Evolutionary conservation across 768 basidiomycete species (phyloP).

Genomic region (Epithele typhae): DNA sequence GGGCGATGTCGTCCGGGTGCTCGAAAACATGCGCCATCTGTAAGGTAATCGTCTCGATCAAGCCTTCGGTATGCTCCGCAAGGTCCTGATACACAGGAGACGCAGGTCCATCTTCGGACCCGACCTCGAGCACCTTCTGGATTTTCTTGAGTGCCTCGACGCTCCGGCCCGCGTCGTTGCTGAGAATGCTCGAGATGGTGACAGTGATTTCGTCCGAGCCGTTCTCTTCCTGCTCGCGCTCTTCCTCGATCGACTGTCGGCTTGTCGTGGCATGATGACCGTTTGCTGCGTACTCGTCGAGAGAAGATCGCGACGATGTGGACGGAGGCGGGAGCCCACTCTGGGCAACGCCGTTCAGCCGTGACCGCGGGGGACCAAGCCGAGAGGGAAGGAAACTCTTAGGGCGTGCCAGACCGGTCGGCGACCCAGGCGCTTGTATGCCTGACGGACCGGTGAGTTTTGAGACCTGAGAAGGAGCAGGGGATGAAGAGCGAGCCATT

Average conservation of each 20-base stretch:
- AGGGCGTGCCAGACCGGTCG: conserved; percentile 47
- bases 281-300: conserved; percentile 13
- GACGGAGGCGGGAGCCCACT: conserved; percentile 9
- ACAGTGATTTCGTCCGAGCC: conserved; percentile 59
- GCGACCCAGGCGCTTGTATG: conserved; percentile 30
- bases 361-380: conserved; percentile 60
- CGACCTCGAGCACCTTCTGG: conserved; percentile 77
- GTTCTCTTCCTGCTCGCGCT: conserved; percentile 32
- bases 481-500: conserved; percentile 43
- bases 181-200: conserved; percentile 85
- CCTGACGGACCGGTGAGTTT: conserved; percentile 23
- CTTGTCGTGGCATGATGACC: neutral
- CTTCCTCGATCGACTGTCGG: neutral
- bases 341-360: conserved; percentile 26
- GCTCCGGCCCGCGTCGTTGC: conserved; percentile 78
- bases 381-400: conserved; percentile 75
- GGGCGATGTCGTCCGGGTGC: conserved; percentile 63
- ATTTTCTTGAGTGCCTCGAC: conserved; percentile 94
- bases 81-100: conserved; percentile 72
- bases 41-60: conserved; percentile 86
- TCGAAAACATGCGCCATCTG: conserved; percentile 94
- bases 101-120: conserved; percentile 67
- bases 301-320: conserved; percentile 1
- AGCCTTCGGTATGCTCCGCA: conserved; percentile 73
- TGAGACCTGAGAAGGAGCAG: conserved; percentile 13